Base-by-base conservation (phyloP, 306 rosid genomes). In the Alnus rubra region DNA sequence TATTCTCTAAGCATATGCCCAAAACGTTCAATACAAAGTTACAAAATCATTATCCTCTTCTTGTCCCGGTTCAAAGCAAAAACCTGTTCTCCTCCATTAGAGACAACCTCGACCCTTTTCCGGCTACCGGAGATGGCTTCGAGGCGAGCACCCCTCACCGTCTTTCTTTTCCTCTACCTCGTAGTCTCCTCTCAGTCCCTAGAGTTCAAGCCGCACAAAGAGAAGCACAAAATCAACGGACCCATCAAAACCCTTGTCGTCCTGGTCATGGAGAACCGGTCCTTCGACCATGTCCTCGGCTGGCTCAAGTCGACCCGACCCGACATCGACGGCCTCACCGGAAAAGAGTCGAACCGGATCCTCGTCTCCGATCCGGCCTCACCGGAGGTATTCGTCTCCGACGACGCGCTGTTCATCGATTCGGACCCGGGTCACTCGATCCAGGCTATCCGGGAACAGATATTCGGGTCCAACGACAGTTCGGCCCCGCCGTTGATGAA, bases 191-290 rank as follows among this genome's bases (percentile, higher is more conserved):
- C 87, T 71, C 79, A 83, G 35, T 76, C 84, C 14, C 16, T 68
- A 18, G 72, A 65, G 23, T 30, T 74, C 67, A 44, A 44, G 53
- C 63, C 83, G 52, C 81, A 56, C 65, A 79, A 76, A 35, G 80
- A 71, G 56, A 82, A 75, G 51, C 94, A 83, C 80, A 86, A 82
- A 76, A 89, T 90, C 86, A 3, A 71, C 0, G 97, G 98, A 5
- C 98, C 97, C 4, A 92, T 94, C 65, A 94, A 92, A 53, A 94
- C 97, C 67, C 7, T 94, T 0, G 95, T 94, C 31, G 89, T 94
- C 33, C 7, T 94, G 30, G 93, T 94, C 53, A 94, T 92, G 98
- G 97, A 94, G 35, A 94, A 94, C 51, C 98, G 98, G 44, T 94
- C 98, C 74, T 94, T 94, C n/a, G 98, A 94, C 81, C 98, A 94